A percentile compares a stretch with the other conserved stretches of the same genome.
These are phyloP conservation scores for Nicotiana sylvestris DNA, from an alignment of 257 asterid genomes.

Conservation along the genomic window DNA sequence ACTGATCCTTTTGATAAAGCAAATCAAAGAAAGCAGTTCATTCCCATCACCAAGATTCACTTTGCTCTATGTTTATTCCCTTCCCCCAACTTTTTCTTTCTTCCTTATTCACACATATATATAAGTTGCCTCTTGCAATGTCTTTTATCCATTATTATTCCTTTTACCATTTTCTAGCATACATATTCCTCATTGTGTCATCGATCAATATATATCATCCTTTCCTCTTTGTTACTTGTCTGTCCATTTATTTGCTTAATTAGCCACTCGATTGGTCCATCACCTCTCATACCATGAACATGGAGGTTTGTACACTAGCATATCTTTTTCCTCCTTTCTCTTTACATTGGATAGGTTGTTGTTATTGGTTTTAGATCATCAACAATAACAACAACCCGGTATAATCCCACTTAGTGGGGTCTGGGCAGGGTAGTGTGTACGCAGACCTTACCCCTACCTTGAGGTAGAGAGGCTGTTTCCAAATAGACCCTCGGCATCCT, in stretches of 20 bases:
- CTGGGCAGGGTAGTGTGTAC: no score
- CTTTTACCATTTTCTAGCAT: not conserved
- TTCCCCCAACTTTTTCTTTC: not conserved
- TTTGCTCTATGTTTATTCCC: slow-evolving; percentile 16
- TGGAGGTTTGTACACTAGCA: slow-evolving; percentile 7
- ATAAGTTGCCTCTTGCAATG: not conserved
- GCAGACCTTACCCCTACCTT: no score
- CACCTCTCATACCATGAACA: not conserved
- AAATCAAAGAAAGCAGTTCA: slow-evolving; percentile 23
- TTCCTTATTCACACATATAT: not conserved
- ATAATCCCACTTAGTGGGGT: no score
- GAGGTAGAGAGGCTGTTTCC: no score
- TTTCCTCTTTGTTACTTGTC: not conserved
- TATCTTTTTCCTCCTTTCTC: not conserved
- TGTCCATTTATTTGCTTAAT: not conserved
- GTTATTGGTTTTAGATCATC: no score
- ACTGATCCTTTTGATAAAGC: slow-evolving; percentile 26
- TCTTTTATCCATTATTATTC: not conserved
- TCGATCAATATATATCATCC: not conserved
- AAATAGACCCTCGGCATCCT: no score
- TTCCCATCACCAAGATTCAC: slow-evolving; percentile 32
- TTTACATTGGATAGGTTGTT: no score
- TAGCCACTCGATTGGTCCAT: not conserved
- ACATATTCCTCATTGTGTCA: not conserved
- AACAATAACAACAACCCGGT: no score